A percentile compares a stretch with the other conserved stretches of the same genome.
These are phyloP conservation scores for Penicillium sp. DNA, from an alignment of 2,329 filamentous ascomycete species.

Conservation along the genomic window DNA sequence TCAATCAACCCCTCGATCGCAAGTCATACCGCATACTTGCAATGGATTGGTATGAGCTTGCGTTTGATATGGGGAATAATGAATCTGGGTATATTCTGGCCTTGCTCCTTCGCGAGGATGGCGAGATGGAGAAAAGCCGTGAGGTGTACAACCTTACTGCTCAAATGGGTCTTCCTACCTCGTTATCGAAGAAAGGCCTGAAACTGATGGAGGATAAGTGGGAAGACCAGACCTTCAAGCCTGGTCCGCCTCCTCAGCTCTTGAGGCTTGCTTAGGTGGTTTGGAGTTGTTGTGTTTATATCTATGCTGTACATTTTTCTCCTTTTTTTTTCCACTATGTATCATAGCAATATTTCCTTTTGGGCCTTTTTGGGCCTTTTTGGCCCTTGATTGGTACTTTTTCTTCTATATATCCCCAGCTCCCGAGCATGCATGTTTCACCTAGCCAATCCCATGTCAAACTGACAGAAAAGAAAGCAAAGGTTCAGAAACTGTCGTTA, in stretches of 20 bases:
- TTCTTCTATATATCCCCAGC: neutral
- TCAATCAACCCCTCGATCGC: conserved; percentile 18
- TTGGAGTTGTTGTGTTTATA: neutral
- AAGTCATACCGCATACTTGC: conserved; percentile 29
- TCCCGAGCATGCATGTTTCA: neutral
- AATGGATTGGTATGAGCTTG: conserved; percentile 36
- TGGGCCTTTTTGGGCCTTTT: neutral
- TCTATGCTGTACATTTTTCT: neutral
- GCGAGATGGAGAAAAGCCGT: conserved; percentile 12
- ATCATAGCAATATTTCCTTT: neutral
- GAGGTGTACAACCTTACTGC: conserved; percentile 13
- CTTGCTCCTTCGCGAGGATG: conserved; percentile 30
- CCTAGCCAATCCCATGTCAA: neutral
- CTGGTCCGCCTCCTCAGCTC: neutral
- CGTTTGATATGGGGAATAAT: conserved; percentile 16
- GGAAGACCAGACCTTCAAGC: conserved; percentile 14
- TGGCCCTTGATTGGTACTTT: neutral
- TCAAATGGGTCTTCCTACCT: conserved; percentile 9
- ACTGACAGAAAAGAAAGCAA: neutral
- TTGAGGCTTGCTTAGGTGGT: neutral
- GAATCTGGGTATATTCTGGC: conserved; percentile 29
- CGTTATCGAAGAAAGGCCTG: conserved; percentile 5
- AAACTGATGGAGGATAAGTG: conserved; percentile 21
- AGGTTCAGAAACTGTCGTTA: neutral
- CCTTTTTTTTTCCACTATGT: neutral